A percentile compares a stretch with the other conserved stretches of the same genome.
Conservation (phyloP, 805 yeast species). For the Saccharomyces paradoxus region DNA sequence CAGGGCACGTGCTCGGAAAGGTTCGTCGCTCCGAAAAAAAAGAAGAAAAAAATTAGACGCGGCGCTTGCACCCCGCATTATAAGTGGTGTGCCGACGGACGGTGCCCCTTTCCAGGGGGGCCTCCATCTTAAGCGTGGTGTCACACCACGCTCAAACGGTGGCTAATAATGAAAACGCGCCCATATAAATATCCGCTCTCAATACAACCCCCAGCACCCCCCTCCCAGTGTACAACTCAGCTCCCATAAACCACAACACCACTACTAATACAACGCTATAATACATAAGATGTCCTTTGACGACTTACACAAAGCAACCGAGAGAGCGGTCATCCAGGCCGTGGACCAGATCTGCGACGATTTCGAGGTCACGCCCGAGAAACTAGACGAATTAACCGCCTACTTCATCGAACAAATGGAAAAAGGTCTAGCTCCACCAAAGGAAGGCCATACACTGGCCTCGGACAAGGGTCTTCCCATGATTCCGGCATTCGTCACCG, state of each 20-base stretch:
- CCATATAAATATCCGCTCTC: background rate
- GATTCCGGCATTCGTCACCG: constrained; percentile 89
- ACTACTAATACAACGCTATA: background rate
- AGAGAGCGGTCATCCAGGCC: constrained; percentile 16
- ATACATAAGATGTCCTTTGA: constrained; percentile 25
- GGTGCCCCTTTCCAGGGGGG: background rate
- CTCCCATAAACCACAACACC: background rate
- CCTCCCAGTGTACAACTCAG: background rate
- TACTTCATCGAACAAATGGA: constrained; percentile 55
- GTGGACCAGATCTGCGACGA: constrained; percentile 24
- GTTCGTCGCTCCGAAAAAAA: background rate
- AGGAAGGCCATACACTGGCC: constrained; percentile 22
- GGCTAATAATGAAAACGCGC: background rate
- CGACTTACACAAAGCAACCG: constrained; percentile 20
- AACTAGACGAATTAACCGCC: constrained; percentile 32
- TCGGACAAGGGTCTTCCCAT: constrained; percentile 56
- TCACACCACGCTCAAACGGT: background rate
- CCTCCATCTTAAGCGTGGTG: background rate
- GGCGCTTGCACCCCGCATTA: background rate
- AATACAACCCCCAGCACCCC: background rate
- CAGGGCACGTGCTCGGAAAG: background rate
- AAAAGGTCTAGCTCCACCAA: constrained; percentile 39
- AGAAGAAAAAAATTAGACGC: background rate
- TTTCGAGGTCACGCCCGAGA: constrained; percentile 20
- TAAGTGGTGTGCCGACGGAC: background rate